Conservation (phyloP, 2,329 filamentous ascomycete genomes). For the Sarocladium oryzae region DNA sequence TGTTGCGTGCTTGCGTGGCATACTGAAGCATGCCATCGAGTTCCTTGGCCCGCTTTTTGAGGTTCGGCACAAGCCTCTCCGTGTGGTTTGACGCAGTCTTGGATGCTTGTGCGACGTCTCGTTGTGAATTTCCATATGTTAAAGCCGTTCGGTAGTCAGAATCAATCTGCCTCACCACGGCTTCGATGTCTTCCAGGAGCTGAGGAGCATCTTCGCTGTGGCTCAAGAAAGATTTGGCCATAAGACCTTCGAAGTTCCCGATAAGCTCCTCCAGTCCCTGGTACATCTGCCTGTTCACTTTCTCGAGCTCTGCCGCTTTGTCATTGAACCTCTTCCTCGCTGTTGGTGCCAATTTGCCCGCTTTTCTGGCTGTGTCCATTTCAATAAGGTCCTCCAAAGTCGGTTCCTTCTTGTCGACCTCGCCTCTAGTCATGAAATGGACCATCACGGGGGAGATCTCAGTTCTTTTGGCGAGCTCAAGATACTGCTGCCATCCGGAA, state of each 20-base stretch:
- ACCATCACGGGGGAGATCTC: constrained; percentile 61
- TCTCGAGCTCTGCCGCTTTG: constrained; percentile 56
- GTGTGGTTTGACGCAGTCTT: constrained; percentile 59
- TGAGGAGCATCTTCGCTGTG: constrained; percentile 59
- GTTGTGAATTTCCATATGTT: constrained; percentile 57
- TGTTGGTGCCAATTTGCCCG: constrained; percentile 57
- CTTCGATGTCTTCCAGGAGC: constrained; percentile 77
- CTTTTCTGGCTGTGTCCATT: constrained; percentile 62
- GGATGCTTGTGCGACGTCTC: constrained; percentile 54
- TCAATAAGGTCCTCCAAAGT: constrained; percentile 74
- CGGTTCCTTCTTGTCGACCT: constrained; percentile 39
- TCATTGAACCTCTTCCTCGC: constrained; percentile 53
- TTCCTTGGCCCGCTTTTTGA: constrained; percentile 49
- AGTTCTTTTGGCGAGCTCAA: constrained; percentile 57
- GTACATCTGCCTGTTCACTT: constrained; percentile 52
- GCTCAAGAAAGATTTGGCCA: constrained; percentile 46
- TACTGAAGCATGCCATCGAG: constrained; percentile 56
- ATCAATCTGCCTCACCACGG: constrained; percentile 77
- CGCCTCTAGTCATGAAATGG: constrained; percentile 51
- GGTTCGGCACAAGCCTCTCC: constrained; percentile 52
- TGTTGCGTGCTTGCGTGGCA: constrained; percentile 60
- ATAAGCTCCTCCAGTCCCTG: constrained; percentile 55
- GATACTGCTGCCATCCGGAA: constrained; percentile 60
- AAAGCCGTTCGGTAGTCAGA: constrained; percentile 78
- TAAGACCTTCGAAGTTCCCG: constrained; percentile 55